Conservation (phyloP, 257 asterid genomes). For the Pogostemon cablin region DNA sequence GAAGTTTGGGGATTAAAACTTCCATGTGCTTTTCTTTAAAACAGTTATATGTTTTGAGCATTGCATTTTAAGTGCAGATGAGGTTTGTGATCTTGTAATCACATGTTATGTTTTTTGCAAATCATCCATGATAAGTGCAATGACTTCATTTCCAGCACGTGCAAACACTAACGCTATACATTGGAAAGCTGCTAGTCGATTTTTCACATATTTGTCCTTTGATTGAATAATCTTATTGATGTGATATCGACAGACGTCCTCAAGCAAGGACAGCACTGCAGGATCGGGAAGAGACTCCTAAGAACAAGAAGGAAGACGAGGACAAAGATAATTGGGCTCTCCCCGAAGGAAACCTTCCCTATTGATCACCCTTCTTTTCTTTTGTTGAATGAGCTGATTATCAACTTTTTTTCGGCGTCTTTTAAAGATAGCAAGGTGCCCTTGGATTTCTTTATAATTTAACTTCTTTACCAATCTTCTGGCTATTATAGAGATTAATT, state of each 20-base stretch:
- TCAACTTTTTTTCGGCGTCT: not conserved
- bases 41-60: conserved; percentile 1
- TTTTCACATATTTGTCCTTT: not conserved
- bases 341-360: conserved; percentile 65
- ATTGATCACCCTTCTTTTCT: conserved; percentile 30
- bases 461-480: not conserved
- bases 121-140: conserved; percentile 1
- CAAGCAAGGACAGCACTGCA: conserved; percentile 36
- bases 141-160: not conserved
- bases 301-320: conserved; percentile 45
- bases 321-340: conserved; percentile 80
- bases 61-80: not conserved
- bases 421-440: conserved; percentile 25
- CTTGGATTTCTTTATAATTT: conserved; percentile 17
- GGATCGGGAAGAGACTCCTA: conserved; percentile 48
- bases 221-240: conserved; percentile 19
- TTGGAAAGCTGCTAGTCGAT: not conserved
- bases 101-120: not conserved
- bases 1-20: too few relatives aligned
- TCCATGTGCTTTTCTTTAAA: not conserved
- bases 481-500: conserved; percentile 9
- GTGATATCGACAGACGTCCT: conserved; percentile 49
- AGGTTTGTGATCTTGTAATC: not conserved
- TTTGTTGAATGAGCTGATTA: conserved; percentile 13
- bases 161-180: not conserved